Conservation (phyloP, 176 grass and related monocot species). For the Carex kokanica region DNA sequence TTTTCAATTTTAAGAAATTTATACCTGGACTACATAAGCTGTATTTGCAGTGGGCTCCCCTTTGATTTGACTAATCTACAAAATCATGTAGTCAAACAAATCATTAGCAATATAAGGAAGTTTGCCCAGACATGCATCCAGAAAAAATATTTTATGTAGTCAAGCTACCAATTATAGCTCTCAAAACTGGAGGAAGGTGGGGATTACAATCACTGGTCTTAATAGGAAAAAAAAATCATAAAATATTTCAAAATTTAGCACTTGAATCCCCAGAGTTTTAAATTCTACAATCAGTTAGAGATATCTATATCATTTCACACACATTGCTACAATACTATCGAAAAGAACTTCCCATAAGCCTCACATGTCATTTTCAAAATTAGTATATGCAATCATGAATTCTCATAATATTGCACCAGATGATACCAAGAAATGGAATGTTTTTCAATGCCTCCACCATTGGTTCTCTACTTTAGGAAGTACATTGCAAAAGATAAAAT, state of each 20-base stretch:
- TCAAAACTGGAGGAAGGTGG: neutral
- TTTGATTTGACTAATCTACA: slow-evolving; percentile 46
- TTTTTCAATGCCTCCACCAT: neutral
- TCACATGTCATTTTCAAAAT: neutral
- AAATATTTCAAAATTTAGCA: neutral
- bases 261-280: neutral
- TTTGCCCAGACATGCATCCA: neutral
- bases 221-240: neutral
- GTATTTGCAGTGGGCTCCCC: slow-evolving; percentile 42
- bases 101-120: neutral
- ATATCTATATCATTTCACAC: neutral
- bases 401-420: neutral
- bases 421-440: neutral
- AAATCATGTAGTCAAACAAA: neutral
- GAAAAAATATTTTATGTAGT: neutral
- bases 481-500: neutral
- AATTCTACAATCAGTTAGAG: neutral
- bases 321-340: neutral
- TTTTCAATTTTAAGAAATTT: slow-evolving; percentile 15
- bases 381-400: neutral
- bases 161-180: neutral
- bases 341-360: neutral
- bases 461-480: neutral
- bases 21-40: slow-evolving; percentile 84
- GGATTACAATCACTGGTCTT: neutral